phyloP scores from a whole-genome alignment of 148 eudicot species.

The Rhododendron molle region DNA sequence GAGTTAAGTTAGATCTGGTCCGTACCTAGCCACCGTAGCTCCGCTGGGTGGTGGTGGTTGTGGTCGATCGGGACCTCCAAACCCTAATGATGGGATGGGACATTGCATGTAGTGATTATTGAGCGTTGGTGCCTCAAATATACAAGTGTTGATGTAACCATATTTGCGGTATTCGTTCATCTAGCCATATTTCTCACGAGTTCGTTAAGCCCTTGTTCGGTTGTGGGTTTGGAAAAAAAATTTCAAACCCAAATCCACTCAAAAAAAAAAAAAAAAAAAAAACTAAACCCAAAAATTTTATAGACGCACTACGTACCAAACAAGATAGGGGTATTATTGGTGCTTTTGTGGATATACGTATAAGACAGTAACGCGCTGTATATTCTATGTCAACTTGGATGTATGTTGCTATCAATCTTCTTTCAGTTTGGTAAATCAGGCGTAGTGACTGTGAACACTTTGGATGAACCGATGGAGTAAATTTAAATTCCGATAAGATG shows the following conservation, averaged over 20 bases:
- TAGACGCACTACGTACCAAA: too few species aligned
- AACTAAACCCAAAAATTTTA: too few species aligned
- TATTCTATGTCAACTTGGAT: not conserved
- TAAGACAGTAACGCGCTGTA: not conserved
- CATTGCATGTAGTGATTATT: not conserved
- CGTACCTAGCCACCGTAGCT: not conserved
- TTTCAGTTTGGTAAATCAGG: not conserved
- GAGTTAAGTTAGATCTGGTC: not conserved
- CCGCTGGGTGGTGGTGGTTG: not conserved
- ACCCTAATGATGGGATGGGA: not conserved
- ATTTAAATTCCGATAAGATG: not conserved
- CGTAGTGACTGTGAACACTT: not conserved
- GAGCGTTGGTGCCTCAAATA: not conserved
- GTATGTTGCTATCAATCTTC: not conserved
- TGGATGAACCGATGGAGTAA: not conserved
- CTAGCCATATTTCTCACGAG: not conserved
- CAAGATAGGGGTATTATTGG: not conserved
- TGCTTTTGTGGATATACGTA: not conserved
- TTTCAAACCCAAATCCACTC: too few species aligned
- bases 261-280: too few species aligned
- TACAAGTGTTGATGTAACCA: not conserved
- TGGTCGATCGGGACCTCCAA: not conserved
- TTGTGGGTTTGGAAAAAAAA: too few species aligned
- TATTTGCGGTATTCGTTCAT: not conserved
- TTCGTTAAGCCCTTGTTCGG: too few species aligned